A percentile compares a stretch with the other conserved stretches of the same genome.
Conservation (phyloP, 2,329 filamentous ascomycete genomes). For the Colletotrichum tropicale region DNA sequence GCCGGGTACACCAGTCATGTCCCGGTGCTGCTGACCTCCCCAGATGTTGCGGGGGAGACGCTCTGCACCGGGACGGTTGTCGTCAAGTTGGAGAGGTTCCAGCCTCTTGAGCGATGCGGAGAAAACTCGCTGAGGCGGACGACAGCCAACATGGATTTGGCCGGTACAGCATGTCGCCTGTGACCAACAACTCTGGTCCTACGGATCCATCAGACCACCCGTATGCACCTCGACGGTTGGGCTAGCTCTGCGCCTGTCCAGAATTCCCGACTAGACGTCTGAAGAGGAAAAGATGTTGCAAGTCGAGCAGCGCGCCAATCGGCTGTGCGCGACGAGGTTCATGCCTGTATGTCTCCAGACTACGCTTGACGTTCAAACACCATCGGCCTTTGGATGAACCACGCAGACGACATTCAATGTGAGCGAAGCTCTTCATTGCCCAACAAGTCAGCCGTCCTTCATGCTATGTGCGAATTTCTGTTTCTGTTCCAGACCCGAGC, state of each 20-base stretch:
- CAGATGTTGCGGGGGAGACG: slow-evolving; percentile 7
- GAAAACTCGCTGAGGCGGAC: slow-evolving; percentile 7
- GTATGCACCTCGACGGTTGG: background rate
- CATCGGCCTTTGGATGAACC: slow-evolving; percentile 3
- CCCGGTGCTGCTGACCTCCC: slow-evolving; percentile 4
- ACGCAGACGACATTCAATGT: background rate
- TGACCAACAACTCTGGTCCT: background rate
- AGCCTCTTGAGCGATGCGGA: slow-evolving; percentile 4
- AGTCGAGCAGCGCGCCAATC: background rate
- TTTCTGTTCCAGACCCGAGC: background rate
- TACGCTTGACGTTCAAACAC: background rate
- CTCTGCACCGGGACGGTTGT: background rate
- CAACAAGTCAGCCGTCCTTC: background rate
- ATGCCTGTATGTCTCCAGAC: background rate
- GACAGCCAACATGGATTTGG: background rate
- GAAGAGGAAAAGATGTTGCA: background rate
- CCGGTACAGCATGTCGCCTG: background rate
- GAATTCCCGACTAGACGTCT: background rate
- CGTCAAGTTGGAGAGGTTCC: background rate
- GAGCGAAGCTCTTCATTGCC: background rate
- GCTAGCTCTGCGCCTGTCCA: background rate
- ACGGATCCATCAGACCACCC: background rate
- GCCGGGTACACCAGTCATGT: slow-evolving; percentile 17
- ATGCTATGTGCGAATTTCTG: background rate
- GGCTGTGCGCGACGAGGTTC: background rate